Evolutionary conservation across 257 asterid species (phyloP).

Genomic region (Salvia miltiorrhiza): DNA sequence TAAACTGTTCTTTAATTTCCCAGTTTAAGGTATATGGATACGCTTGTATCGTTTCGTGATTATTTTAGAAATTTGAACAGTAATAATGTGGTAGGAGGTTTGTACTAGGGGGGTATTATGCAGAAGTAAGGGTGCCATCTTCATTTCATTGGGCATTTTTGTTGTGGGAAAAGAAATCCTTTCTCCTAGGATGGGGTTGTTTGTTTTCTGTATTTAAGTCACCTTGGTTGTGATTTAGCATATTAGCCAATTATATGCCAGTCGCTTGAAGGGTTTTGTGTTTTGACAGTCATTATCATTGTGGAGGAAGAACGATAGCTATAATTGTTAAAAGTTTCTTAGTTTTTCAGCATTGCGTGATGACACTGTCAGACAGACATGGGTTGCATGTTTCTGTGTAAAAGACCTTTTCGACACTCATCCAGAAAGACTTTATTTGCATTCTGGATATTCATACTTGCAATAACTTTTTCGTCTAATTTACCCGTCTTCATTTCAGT

Average conservation of each 20-base stretch:
- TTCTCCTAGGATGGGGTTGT: not conserved
- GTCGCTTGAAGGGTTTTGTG: not conserved
- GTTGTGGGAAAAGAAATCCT: not conserved
- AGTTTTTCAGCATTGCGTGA: not conserved
- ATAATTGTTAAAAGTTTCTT: not conserved
- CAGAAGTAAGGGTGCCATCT: not conserved
- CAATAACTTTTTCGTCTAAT: not conserved
- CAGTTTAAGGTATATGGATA: not conserved
- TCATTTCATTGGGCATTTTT: not conserved
- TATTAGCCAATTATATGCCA: not conserved
- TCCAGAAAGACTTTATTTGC: not conserved
- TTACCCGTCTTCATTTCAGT: not conserved
- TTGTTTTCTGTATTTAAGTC: not conserved
- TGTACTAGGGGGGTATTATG: not conserved
- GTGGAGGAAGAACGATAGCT: not conserved
- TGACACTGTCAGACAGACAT: not conserved
- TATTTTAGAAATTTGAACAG: not conserved
- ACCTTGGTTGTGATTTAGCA: not conserved
- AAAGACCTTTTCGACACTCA: not conserved
- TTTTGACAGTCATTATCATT: not conserved
- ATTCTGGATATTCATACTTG: not conserved
- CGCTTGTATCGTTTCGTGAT: not conserved
- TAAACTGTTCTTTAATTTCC: not conserved
- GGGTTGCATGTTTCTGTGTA: not conserved
- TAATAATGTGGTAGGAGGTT: not conserved